phyloP scores from a whole-genome alignment of 345 rosid species.

The Orychophragmus violaceus region DNA sequence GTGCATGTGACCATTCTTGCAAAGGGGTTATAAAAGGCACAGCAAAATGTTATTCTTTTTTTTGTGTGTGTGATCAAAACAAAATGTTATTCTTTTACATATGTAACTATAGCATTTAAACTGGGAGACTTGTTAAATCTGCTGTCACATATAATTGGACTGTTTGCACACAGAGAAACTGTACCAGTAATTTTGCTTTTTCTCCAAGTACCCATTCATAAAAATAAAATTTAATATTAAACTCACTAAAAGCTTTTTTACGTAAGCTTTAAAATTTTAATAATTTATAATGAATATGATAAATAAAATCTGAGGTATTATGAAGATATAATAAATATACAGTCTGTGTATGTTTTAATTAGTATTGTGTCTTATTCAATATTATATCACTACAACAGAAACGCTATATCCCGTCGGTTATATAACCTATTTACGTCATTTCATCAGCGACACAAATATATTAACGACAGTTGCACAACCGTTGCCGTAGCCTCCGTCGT shows the following conservation, averaged over 20 bases:
- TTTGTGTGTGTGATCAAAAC: too few relatives aligned
- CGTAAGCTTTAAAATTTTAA: neutral
- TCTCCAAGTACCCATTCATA: neutral
- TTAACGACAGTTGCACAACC: too few relatives aligned
- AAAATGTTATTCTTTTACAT: neutral
- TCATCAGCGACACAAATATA: too few relatives aligned
- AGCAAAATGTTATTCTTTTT: too few relatives aligned
- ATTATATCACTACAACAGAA: too few relatives aligned
- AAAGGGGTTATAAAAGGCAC: neutral
- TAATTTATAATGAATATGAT: neutral
- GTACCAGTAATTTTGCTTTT: neutral
- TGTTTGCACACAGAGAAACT: neutral
- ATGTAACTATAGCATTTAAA: neutral
- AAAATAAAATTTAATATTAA: neutral
- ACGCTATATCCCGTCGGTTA: too few relatives aligned
- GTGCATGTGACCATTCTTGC: constrained; percentile 1
- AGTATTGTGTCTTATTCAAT: too few relatives aligned
- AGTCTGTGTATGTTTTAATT: neutral
- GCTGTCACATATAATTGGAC: neutral
- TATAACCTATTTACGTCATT: too few relatives aligned
- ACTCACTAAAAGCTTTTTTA: neutral
- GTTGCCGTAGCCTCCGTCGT: too few relatives aligned
- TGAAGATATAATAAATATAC: neutral
- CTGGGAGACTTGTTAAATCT: too few relatives aligned
- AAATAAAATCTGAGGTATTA: too few relatives aligned